Evolutionary conservation across 164 flowering plant genomes (phyloP).

Genomic region (Chloranthus sessilifolius): DNA sequence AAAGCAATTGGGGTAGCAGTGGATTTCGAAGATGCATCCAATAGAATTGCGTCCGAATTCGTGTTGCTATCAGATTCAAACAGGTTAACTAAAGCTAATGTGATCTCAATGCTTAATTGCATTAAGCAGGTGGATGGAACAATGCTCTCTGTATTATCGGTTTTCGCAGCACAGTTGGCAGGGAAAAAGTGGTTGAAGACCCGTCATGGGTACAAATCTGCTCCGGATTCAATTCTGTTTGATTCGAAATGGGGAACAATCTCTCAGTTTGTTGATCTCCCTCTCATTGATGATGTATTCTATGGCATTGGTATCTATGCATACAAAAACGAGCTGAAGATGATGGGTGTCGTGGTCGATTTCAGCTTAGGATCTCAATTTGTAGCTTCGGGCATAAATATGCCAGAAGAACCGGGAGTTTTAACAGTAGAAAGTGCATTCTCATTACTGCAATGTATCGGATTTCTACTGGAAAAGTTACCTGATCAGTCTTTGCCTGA

Average conservation of each 20-base stretch:
- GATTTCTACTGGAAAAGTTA: neutral
- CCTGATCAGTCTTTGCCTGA: neutral
- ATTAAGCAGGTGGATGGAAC: constrained; percentile 26
- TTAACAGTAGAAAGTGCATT: constrained; percentile 3
- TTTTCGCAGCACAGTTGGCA: constrained; percentile 24
- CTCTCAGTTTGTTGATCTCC: constrained; percentile 35
- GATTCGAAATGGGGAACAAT: constrained; percentile 32
- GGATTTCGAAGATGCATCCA: constrained; percentile 41
- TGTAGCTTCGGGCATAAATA: constrained; percentile 13
- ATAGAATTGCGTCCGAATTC: constrained; percentile 39
- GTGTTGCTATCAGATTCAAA: constrained; percentile 34
- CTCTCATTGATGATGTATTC: constrained; percentile 37
- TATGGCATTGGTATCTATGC: constrained; percentile 35
- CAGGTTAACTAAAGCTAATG: constrained; percentile 26
- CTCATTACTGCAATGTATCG: constrained; percentile 13
- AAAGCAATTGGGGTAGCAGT: constrained; percentile 51
- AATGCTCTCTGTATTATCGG: constrained; percentile 29
- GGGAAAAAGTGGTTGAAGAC: constrained; percentile 42
- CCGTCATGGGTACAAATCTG: constrained; percentile 30
- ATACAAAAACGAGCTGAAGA: constrained; percentile 38
- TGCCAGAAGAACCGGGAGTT: constrained; percentile 11
- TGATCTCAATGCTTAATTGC: constrained; percentile 39
- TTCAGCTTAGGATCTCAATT: constrained; percentile 12
- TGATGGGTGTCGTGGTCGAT: constrained; percentile 46
- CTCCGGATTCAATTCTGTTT: constrained; percentile 34